Base-by-base conservation (phyloP, 2,329 filamentous ascomycete species). In the Trichoderma brevicompactum region DNA sequence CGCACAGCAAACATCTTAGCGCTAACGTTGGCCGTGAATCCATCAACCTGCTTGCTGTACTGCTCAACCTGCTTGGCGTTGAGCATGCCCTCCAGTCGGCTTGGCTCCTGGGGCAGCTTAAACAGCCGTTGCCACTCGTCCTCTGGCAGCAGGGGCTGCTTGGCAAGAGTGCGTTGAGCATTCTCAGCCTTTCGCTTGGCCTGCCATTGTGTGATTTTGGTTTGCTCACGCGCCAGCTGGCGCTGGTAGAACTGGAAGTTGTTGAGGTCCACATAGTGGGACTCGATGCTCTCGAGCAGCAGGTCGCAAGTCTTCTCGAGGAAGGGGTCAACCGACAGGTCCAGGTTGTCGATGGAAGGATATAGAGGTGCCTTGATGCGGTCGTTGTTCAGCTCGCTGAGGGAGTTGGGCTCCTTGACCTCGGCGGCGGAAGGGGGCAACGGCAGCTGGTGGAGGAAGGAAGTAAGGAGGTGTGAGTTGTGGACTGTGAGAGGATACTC, bases 1-100 rank as follows among this genome's bases (percentile, higher is more conserved):
- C 94, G 89, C 68, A 97, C 92, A 44, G 94, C 94, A 79, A 99
- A 99, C 94, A 99, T 97, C 88, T 99, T 99, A 70, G 92, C 89
- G 69, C 88, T 96, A 72, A 96, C 91, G 70, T 89, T 90, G 64
- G 95, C 93, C 54, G 94, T 94, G 79, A 98, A 98, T 44, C 92
- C 92, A 79, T 99, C 95, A 66, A 98, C 91, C 83, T 98, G 95
- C 82, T 93, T 90, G 75, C 94, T 92, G 82, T 98, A 99, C 82
- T 98, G 94, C 82, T 98, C 94, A 64, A 97, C 93, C 82, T 99
- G 95, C 80, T 93, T 88, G 69, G 92, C 94, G 78, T 97, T 96
- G 76, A 99, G 84, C 86, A 99, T 92, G 70, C 91, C 92, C 83
- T 98, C 94, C 72, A 98, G 82, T 71, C 94, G 85, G 81, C 91